Conservation (phyloP, 2,329 filamentous ascomycete species). For the Ophiostoma perfectum region DNA sequence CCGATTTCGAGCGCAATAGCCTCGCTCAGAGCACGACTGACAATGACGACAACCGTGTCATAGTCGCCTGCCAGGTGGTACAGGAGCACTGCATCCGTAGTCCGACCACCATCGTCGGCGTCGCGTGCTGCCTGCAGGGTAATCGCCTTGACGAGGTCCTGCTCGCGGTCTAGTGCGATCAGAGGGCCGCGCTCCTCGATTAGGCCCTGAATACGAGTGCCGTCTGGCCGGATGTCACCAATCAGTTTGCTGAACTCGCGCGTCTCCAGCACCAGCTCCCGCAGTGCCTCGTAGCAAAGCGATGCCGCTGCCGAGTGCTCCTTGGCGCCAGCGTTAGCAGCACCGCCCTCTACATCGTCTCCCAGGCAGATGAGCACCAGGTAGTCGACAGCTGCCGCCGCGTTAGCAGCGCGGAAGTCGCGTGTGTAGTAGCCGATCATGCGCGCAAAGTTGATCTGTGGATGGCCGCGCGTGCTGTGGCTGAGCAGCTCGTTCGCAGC, state of each 20-base stretch:
- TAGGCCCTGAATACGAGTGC: slow-evolving; percentile 74
- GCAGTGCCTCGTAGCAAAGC: slow-evolving; percentile 85
- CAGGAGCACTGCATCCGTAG: slow-evolving; percentile 86
- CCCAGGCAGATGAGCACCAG: slow-evolving; percentile 88
- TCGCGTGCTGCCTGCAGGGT: slow-evolving; percentile 87
- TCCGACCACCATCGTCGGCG: slow-evolving; percentile 89
- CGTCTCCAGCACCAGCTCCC: slow-evolving; percentile 93
- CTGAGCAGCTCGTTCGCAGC: slow-evolving; percentile 65
- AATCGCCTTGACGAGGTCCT: slow-evolving; percentile 84
- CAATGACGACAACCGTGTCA: slow-evolving; percentile 83
- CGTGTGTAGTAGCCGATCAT: slow-evolving; percentile 93
- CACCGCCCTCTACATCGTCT: slow-evolving; percentile 34
- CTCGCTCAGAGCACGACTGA: slow-evolving; percentile 86
- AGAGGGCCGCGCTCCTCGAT: slow-evolving; percentile 80
- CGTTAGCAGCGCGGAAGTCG: slow-evolving; percentile 87
- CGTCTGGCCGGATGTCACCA: slow-evolving; percentile 83
- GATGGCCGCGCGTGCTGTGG: slow-evolving; percentile 60
- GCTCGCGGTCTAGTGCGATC: slow-evolving; percentile 72
- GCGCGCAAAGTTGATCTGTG: slow-evolving; percentile 90
- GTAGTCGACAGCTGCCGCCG: slow-evolving; percentile 88
- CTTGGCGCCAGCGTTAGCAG: slow-evolving; percentile 43
- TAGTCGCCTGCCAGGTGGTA: slow-evolving; percentile 95
- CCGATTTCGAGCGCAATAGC: slow-evolving; percentile 81
- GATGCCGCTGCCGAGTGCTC: slow-evolving; percentile 59
- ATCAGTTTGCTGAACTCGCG: slow-evolving; percentile 91